Percentiles rank a stretch among this genome's conserved stretches.
phyloP scores from a whole-genome alignment of 768 basidiomycete species.

The Coprinopsis sp. region DNA sequence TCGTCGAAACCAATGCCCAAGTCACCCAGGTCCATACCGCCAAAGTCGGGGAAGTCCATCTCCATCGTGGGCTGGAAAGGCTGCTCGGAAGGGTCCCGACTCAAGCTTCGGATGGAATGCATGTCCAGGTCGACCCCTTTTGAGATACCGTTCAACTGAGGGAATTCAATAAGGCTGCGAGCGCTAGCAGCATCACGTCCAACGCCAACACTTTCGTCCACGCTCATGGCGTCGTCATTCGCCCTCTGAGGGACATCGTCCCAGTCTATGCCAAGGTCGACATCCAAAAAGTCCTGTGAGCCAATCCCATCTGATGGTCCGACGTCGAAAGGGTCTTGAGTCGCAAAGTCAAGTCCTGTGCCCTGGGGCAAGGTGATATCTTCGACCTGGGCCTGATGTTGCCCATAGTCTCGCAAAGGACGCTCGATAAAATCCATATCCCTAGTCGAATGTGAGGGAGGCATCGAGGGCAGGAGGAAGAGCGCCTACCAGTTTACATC shows the following conservation, averaged over 20 bases:
- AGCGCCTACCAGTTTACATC: slow-evolving; percentile 70
- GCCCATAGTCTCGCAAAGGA: slow-evolving; percentile 59
- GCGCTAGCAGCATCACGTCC: slow-evolving; percentile 64
- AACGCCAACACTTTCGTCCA: slow-evolving; percentile 63
- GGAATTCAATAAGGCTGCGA: slow-evolving; percentile 53
- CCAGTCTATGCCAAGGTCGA: slow-evolving; percentile 76
- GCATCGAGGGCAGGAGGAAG: neutral
- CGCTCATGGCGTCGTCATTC: slow-evolving; percentile 49
- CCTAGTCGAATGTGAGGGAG: slow-evolving; percentile 38
- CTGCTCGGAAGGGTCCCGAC: slow-evolving; percentile 62
- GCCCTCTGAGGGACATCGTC: slow-evolving; percentile 51
- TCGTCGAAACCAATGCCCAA: slow-evolving; percentile 66
- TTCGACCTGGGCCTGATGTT: slow-evolving; percentile 78
- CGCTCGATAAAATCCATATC: slow-evolving; percentile 74
- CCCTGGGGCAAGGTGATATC: slow-evolving; percentile 85
- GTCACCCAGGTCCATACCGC: slow-evolving; percentile 61
- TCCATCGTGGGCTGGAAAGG: slow-evolving; percentile 55
- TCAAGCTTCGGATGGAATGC: slow-evolving; percentile 54
- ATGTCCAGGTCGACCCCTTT: slow-evolving; percentile 56
- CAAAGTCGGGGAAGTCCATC: slow-evolving; percentile 46
- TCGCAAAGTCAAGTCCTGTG: slow-evolving; percentile 65
- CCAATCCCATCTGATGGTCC: slow-evolving; percentile 81
- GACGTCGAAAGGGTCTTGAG: slow-evolving; percentile 73
- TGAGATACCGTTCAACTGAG: slow-evolving; percentile 49
- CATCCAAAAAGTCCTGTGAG: slow-evolving; percentile 70